A percentile compares a stretch with the other conserved stretches of the same genome.
Conservation (phyloP, 345 rosid genomes). For the Brassica napus region DNA sequence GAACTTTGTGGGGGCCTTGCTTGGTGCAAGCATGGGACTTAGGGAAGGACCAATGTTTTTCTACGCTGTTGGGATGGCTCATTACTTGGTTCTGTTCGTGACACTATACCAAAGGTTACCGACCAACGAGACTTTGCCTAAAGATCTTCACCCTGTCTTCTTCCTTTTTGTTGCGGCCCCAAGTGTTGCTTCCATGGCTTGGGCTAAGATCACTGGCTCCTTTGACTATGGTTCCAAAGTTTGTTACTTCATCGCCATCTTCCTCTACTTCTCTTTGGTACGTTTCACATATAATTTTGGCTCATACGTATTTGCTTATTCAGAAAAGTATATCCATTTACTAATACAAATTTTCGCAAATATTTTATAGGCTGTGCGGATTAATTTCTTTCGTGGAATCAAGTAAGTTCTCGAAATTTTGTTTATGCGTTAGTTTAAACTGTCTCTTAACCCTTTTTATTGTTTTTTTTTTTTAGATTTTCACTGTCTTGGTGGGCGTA, state of each 20-base stretch:
- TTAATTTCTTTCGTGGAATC: conserved; percentile 76
- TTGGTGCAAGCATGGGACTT: conserved; percentile 80
- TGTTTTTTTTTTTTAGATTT: conserved; percentile 47
- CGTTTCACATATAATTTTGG: conserved; percentile 18
- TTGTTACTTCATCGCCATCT: conserved; percentile 75
- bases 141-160: conserved; percentile 87
- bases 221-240: conserved; percentile 69
- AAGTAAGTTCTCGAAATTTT: conserved; percentile 38
- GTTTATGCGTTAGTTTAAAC: not conserved
- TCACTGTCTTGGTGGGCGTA: conserved; percentile 98
- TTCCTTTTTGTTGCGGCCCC: conserved; percentile 88
- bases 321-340: not conserved
- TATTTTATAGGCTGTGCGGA: conserved; percentile 56
- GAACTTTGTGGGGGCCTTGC: conserved; percentile 80
- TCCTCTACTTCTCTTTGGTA: conserved; percentile 76
- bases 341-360: not conserved
- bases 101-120: conserved; percentile 89
- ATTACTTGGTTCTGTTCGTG: conserved; percentile 73
- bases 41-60: conserved; percentile 86
- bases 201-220: conserved; percentile 77
- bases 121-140: conserved; percentile 73
- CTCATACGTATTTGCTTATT: not conserved
- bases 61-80: conserved; percentile 78
- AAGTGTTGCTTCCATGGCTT: conserved; percentile 86
- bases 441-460: not conserved